Conservation (phyloP, 1,284 basidiomycete genomes). For the Trichosporon ovoides region DNA sequence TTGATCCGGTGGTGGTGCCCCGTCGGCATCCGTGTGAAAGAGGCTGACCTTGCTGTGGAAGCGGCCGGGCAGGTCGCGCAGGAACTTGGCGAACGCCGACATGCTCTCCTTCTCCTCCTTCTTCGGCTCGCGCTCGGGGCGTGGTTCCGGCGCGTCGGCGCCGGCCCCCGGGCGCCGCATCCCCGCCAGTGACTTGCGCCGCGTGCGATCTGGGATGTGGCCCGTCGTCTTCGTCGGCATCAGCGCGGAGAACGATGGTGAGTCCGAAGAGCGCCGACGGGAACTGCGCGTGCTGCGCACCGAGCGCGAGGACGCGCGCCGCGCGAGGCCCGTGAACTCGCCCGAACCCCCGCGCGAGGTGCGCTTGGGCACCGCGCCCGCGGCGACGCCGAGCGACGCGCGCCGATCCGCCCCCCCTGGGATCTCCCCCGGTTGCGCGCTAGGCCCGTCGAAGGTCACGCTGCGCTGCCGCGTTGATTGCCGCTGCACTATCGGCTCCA, state of each 20-base stretch:
- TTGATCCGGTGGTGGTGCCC: background rate
- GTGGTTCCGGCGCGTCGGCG: background rate
- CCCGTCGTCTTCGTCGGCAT: background rate
- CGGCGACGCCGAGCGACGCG: background rate
- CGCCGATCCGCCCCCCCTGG: background rate
- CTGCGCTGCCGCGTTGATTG: conserved; percentile 1
- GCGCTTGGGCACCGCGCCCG: no score
- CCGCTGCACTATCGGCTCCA: background rate
- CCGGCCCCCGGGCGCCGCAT: background rate
- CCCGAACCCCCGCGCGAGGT: no score
- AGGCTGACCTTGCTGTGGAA: conserved; percentile 25
- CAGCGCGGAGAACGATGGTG: background rate
- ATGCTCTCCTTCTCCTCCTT: background rate
- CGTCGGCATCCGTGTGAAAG: conserved; percentile 12
- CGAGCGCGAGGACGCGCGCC: conserved; percentile 1
- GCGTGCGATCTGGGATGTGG: background rate
- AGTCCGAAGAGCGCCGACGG: background rate
- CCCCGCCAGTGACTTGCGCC: no score
- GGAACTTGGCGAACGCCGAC: conserved; percentile 28
- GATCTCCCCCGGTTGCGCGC: background rate
- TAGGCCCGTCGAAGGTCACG: conserved; percentile 2
- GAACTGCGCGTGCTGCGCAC: background rate
- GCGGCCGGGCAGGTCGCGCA: conserved; percentile 34
- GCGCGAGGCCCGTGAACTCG: background rate
- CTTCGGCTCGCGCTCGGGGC: background rate